Evolutionary conservation across 306 rosid genomes (phyloP), one percentile per base, ranked within the genome.

Genomic region (Cucurbita maxima): DNA sequence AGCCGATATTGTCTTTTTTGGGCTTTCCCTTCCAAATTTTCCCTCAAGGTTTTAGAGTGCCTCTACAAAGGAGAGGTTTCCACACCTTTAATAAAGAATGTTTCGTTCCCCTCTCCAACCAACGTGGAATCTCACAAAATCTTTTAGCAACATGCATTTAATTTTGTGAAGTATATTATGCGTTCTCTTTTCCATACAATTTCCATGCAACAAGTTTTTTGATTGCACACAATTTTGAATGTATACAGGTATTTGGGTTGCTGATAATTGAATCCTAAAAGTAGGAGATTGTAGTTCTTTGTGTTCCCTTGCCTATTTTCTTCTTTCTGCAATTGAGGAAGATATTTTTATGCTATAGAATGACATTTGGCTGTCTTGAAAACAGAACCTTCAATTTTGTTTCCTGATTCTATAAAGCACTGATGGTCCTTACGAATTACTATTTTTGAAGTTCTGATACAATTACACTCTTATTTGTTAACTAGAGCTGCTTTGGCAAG

Each of bases 401-500:
- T 30, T 58, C 40, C 4, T 13, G 43, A n/a, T 2, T 38, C 16
- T 37, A 18, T 66, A 44, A 64, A 5, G 54, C 54, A 41, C n/a
- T 18, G 37, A 19, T 20, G n/a, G 3, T 20, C 51, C 52, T 10
- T 22, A 68, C 3, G 43, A 48, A 40, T 30, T 13, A 8, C 12
- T 3, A 20, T 7, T 47, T 14, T 6, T 30, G 34, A 47, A 43
- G 43, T 79, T 69, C 69, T 77, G 56, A 54, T 77, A 6, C 9
- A 25, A 50, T 51, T 37, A 34, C 73, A 34, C 73, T 76, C 22
- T 22, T 22, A 40, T 80, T 38, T 78, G 77, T 55, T 83, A 41
- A 50, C 81, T 51, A 95, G 99, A 89, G 96, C 72, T 88, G 87
- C 61, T 83, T 95, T 2, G 85, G 92, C 43, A 94, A 85, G 83